phyloP scores from a whole-genome alignment of 805 yeast species.

The Kodamaea fukazawae region DNA sequence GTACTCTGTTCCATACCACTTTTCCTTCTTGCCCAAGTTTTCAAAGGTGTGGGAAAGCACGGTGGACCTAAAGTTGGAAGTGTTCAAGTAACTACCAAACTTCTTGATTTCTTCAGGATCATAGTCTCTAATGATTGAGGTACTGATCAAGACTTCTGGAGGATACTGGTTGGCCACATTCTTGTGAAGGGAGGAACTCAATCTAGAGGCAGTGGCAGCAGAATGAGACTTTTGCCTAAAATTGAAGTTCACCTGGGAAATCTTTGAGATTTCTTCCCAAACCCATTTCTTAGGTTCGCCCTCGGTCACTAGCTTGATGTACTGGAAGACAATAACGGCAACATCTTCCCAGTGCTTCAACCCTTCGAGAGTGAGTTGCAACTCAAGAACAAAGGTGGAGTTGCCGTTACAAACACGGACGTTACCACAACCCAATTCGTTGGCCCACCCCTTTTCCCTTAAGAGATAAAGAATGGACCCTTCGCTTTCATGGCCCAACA shows the following conservation, averaged over 20 bases:
- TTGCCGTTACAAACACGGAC: constrained; percentile 63
- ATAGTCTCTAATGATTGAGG: constrained; percentile 54
- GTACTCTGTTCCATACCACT: constrained; percentile 92
- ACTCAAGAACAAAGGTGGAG: constrained; percentile 63
- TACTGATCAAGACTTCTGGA: constrained; percentile 57
- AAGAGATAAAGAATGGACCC: constrained; percentile 77
- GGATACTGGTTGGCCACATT: constrained; percentile 47
- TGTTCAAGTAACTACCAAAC: constrained; percentile 48
- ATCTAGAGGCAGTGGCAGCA: constrained; percentile 65
- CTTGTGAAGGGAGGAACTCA: constrained; percentile 62
- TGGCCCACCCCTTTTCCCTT: constrained; percentile 75
- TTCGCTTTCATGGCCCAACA: constrained; percentile 88
- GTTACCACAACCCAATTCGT: constrained; percentile 71
- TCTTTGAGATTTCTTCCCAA: constrained; percentile 69
- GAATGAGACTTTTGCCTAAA: constrained; percentile 78
- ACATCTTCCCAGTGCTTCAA: constrained; percentile 61
- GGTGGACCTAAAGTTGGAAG: constrained; percentile 58
- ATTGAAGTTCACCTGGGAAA: constrained; percentile 67
- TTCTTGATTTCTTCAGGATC: constrained; percentile 52
- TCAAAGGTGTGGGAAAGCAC: constrained; percentile 54
- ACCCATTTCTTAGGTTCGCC: constrained; percentile 75
- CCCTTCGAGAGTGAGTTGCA: constrained; percentile 78
- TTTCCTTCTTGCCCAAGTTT: constrained; percentile 50
- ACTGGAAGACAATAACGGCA: constrained; percentile 62
- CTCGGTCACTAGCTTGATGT: constrained; percentile 55